A percentile compares a stretch with the other conserved stretches of the same genome.
These are phyloP conservation scores for Colletotrichum scovillei DNA, from an alignment of 2,329 filamentous ascomycete species.

Conservation along the genomic window DNA sequence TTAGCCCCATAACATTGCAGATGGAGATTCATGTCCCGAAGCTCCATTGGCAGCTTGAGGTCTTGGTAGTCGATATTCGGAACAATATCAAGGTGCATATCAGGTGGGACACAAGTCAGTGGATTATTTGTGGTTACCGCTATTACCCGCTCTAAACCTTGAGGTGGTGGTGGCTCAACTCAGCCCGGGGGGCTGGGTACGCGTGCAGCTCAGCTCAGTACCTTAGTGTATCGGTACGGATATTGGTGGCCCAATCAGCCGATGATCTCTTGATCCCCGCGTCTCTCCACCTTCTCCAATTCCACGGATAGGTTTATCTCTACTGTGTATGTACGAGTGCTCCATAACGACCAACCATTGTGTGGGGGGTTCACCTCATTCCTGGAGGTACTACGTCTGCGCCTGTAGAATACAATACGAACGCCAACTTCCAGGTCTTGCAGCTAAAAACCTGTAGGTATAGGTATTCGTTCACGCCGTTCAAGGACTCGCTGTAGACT, in stretches of 20 bases:
- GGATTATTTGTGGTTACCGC: neutral
- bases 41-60: too few species aligned
- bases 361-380: neutral
- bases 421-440: neutral
- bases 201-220: too few species aligned
- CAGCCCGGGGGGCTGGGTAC: neutral
- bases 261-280: neutral
- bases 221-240: too few species aligned
- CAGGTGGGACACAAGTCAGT: neutral
- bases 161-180: neutral
- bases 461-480: too few species aligned
- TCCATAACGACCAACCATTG: neutral
- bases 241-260: neutral
- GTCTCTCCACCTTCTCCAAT: neutral
- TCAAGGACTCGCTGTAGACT: neutral
- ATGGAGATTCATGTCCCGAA: neutral
- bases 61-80: neutral
- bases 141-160: neutral
- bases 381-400: neutral
- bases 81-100: neutral
- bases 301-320: neutral
- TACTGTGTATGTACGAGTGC: neutral
- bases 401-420: too few species aligned
- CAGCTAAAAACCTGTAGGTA: neutral
- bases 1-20: neutral